phyloP scores from a whole-genome alignment of 352 stramenopile species.

The Peronosclerospora sorghi region DNA sequence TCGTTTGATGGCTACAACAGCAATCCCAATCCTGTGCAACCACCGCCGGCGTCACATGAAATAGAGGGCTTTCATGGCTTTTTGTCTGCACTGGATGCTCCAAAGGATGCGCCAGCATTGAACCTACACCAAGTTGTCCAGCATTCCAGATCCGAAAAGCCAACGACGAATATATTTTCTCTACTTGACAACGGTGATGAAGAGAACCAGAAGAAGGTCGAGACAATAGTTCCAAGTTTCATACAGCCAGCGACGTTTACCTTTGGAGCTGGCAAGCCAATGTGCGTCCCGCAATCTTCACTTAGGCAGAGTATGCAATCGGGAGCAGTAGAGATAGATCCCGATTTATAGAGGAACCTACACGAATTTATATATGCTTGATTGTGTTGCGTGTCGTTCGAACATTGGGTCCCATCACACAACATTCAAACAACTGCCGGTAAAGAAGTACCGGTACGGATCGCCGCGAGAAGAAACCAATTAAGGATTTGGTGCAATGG shows the following conservation, averaged over 20 bases:
- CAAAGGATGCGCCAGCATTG: slow-evolving; percentile 23
- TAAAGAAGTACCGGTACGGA: slow-evolving; percentile 6
- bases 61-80: slow-evolving; percentile 65
- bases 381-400: not conserved
- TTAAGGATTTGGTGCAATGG: slow-evolving; percentile 25
- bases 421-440: slow-evolving; percentile 3
- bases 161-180: slow-evolving; percentile 45
- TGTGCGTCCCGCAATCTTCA: slow-evolving; percentile 16
- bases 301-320: slow-evolving; percentile 12
- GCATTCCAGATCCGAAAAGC: slow-evolving; percentile 23
- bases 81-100: slow-evolving; percentile 41
- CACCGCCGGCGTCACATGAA: slow-evolving; percentile 16
- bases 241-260: slow-evolving; percentile 64
- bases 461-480: no score
- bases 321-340: slow-evolving; percentile 30
- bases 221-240: slow-evolving; percentile 19
- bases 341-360: slow-evolving; percentile 33
- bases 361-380: not conserved
- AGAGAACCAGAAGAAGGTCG: slow-evolving; percentile 10
- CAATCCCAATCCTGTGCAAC: slow-evolving; percentile 17
- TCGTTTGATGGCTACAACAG: slow-evolving; percentile 4
- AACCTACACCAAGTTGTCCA: slow-evolving; percentile 14
- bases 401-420: not conserved
- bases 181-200: slow-evolving; percentile 47
- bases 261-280: slow-evolving; percentile 21